Evolutionary conservation across 352 stramenopile genomes (phyloP).

Genomic region (Phytophthora pisi): DNA sequence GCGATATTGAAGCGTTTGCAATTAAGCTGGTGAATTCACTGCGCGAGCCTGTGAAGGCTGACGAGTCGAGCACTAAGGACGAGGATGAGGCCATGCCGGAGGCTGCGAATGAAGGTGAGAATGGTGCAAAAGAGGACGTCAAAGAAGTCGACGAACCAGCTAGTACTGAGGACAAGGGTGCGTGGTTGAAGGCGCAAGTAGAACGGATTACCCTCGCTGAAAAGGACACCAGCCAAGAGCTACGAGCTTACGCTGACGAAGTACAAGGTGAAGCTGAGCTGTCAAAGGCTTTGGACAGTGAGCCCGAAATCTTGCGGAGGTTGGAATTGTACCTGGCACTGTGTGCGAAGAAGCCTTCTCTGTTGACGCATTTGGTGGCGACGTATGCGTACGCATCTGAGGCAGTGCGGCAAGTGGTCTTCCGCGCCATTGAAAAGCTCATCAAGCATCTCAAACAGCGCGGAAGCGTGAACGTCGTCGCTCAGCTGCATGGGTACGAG

Average conservation of each 20-base stretch:
- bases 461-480: constrained; percentile 62
- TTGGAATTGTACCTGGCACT: constrained; percentile 76
- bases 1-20: constrained; percentile 66
- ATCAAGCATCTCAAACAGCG: constrained; percentile 86
- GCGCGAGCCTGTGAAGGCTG: constrained; percentile 21
- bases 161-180: constrained; percentile 6
- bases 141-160: constrained; percentile 13
- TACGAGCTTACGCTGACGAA: constrained; percentile 49
- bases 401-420: constrained; percentile 69
- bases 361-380: constrained; percentile 63
- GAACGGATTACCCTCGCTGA: constrained; percentile 33
- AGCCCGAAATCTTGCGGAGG: constrained; percentile 67
- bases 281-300: constrained; percentile 41
- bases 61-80: constrained; percentile 14
- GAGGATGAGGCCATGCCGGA: constrained; percentile 39
- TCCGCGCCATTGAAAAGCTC: constrained; percentile 83
- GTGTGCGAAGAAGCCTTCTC: constrained; percentile 75
- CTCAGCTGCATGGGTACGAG: constrained; percentile 70
- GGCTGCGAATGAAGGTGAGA: constrained; percentile 8
- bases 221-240: constrained; percentile 32
- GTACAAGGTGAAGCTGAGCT: constrained; percentile 50
- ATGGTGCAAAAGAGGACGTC: constrained; percentile 10
- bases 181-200: constrained; percentile 39
- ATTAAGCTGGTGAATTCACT: constrained; percentile 65
- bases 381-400: constrained; percentile 68